Conservation (phyloP, 2,329 filamentous ascomycete species). For the Colletotrichum truncatum region DNA sequence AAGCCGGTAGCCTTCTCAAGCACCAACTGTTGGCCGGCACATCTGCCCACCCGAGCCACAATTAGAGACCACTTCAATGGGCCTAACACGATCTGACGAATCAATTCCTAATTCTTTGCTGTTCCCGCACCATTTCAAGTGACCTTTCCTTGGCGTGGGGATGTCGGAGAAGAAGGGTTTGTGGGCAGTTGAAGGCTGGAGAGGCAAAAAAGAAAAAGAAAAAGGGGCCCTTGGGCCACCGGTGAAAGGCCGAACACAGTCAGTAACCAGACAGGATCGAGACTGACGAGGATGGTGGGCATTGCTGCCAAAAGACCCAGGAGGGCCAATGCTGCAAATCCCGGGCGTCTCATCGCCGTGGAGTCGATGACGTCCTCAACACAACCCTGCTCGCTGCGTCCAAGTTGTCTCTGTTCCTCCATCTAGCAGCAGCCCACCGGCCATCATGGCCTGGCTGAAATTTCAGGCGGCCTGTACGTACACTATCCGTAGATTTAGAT, state of each 20-base stretch:
- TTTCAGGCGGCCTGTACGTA: background rate
- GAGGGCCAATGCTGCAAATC: slow-evolving; percentile 1
- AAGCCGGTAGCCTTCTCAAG: background rate
- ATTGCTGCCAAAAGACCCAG: background rate
- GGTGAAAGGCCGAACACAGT: slow-evolving; percentile 27
- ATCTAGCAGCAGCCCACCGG: background rate
- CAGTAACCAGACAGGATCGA: background rate
- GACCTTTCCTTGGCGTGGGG: slow-evolving; percentile 25
- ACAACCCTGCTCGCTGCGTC: background rate
- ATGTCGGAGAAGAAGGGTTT: slow-evolving; percentile 22
- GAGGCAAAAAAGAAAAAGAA: background rate
- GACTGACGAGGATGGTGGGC: background rate
- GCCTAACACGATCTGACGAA: slow-evolving; percentile 10
- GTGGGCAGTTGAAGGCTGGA: slow-evolving; percentile 13
- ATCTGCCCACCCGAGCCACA: slow-evolving; percentile 5
- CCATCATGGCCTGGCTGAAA: slow-evolving; percentile 1
- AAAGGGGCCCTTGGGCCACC: slow-evolving; percentile 6
- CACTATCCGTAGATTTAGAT: background rate
- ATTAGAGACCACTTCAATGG: background rate
- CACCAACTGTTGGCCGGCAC: background rate
- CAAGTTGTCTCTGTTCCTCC: background rate
- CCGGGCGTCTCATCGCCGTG: slow-evolving; percentile 21
- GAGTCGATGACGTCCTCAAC: slow-evolving; percentile 24
- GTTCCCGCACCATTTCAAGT: slow-evolving; percentile 1
- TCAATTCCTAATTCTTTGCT: background rate